Percentiles rank a stretch among this genome's conserved stretches.
phyloP scores from a whole-genome alignment of 2,329 filamentous ascomycete species.

The Fusarium torulosum region DNA sequence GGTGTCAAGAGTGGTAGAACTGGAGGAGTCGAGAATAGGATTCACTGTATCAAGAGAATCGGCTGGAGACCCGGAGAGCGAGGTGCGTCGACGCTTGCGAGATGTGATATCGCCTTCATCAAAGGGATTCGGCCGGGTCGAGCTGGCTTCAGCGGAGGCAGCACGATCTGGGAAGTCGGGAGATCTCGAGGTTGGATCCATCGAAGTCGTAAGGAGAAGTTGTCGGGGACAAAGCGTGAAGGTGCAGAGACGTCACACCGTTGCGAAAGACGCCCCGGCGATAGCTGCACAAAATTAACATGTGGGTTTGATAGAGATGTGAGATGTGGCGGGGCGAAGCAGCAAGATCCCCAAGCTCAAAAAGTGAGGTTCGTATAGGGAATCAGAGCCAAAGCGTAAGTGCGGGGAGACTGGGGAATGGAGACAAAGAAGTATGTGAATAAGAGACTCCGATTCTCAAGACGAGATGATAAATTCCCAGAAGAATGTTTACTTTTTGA shows the following conservation, averaged over 20 bases:
- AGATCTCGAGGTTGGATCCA: slow-evolving; percentile 65
- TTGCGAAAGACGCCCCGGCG: slow-evolving; percentile 67
- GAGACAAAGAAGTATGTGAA: slow-evolving; percentile 27
- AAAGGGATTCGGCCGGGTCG: slow-evolving; percentile 74
- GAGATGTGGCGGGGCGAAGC: slow-evolving; percentile 39
- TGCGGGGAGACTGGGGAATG: slow-evolving; percentile 1
- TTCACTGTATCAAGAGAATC: slow-evolving; percentile 62
- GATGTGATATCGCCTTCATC: slow-evolving; percentile 68
- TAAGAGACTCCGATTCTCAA: slow-evolving; percentile 23
- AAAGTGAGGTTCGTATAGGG: slow-evolving; percentile 18
- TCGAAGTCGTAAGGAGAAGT: slow-evolving; percentile 59
- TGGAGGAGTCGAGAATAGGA: slow-evolving; percentile 51
- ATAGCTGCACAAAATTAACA: slow-evolving; percentile 68
- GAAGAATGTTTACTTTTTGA: slow-evolving; percentile 35
- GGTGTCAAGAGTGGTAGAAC: slow-evolving; percentile 51
- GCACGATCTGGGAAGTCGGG: slow-evolving; percentile 69
- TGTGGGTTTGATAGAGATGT: slow-evolving; percentile 58
- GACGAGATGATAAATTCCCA: slow-evolving; percentile 25
- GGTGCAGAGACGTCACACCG: slow-evolving; percentile 64
- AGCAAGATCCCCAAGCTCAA: slow-evolving; percentile 36
- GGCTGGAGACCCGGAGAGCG: slow-evolving; percentile 66
- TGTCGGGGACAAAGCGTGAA: slow-evolving; percentile 57
- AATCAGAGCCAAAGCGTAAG: slow-evolving; percentile 29
- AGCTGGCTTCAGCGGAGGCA: slow-evolving; percentile 72
- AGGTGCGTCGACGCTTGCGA: slow-evolving; percentile 73